Conservation (phyloP, 192 early-diverging fungal species). For the Linnemannia hyalina region DNA sequence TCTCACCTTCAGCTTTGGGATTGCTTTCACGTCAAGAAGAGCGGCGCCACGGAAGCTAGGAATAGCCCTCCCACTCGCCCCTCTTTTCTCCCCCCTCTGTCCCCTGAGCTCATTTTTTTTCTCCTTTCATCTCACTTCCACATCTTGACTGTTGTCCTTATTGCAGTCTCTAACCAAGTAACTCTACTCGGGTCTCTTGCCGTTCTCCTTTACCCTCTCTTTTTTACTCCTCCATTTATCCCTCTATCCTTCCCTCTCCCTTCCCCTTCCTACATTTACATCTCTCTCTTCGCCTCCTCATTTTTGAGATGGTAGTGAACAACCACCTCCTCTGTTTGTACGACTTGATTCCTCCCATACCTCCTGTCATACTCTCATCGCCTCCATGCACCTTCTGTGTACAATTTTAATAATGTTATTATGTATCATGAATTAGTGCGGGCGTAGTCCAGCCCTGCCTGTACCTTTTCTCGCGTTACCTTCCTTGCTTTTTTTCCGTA, state of each 20-base stretch:
- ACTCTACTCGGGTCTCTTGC: background rate
- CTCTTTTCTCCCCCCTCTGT: no score
- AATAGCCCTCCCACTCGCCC: no score
- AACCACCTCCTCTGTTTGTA: background rate
- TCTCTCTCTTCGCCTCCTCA: background rate
- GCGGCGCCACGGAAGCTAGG: background rate
- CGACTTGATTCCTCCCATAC: background rate
- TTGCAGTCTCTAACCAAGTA: background rate
- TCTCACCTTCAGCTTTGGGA: no score
- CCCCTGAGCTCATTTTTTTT: background rate
- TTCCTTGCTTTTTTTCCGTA: no score
- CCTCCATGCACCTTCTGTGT: background rate
- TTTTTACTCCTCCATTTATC: background rate
- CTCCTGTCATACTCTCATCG: background rate
- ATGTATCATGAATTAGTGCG: background rate
- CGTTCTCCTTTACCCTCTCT: background rate
- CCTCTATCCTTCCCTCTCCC: background rate
- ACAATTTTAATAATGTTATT: background rate
- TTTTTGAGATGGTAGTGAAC: background rate
- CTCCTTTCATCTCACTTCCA: background rate
- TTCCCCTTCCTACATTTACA: background rate
- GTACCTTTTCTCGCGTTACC: no score
- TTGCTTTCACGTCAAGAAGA: background rate
- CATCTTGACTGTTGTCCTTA: background rate
- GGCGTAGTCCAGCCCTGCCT: no score